These are phyloP conservation scores for Stemphylium vesicarium DNA, from an alignment of 2,329 filamentous ascomycete species.

Conservation along the genomic window DNA sequence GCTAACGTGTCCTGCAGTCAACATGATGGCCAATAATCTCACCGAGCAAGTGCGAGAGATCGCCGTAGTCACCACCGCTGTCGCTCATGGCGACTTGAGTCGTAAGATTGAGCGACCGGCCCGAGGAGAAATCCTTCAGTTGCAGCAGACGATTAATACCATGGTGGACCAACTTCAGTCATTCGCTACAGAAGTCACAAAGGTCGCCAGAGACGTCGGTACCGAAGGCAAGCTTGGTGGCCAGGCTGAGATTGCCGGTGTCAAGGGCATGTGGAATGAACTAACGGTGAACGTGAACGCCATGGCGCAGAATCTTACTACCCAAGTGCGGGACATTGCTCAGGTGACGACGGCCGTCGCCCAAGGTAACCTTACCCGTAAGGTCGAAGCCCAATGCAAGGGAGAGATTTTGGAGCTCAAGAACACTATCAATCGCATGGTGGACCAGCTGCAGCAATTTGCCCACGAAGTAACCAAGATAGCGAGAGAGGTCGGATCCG, in stretches of 20 bases:
- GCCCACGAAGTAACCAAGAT: conserved; percentile 62
- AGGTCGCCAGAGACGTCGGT: conserved; percentile 68
- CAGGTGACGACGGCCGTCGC: conserved; percentile 61
- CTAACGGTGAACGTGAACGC: conserved; percentile 64
- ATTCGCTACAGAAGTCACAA: conserved; percentile 69
- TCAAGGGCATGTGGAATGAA: conserved; percentile 71
- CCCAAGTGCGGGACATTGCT: conserved; percentile 61
- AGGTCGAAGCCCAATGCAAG: conserved; percentile 60
- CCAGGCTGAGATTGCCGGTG: conserved; percentile 68
- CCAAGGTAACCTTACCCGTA: conserved; percentile 58
- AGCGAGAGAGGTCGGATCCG: conserved; percentile 59
- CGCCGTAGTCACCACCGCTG: conserved; percentile 92
- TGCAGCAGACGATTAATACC: conserved; percentile 85
- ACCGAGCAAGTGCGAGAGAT: conserved; percentile 98
- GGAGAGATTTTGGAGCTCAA: conserved; percentile 60
- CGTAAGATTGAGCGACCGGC: conserved; percentile 96
- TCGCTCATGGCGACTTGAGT: conserved; percentile 90
- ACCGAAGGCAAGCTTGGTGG: conserved; percentile 69
- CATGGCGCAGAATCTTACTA: conserved; percentile 61
- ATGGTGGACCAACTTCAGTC: conserved; percentile 72
- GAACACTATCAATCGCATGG: conserved; percentile 61
- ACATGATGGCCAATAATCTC: conserved; percentile 98
- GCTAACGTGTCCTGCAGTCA: conserved; percentile 64
- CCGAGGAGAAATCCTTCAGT: conserved; percentile 88
- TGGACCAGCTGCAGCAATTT: conserved; percentile 60